Percentiles rank a stretch among this genome's conserved stretches.
Evolutionary conservation across 441 rosid species (phyloP).

Genomic region (Macaranga tanarius): DNA sequence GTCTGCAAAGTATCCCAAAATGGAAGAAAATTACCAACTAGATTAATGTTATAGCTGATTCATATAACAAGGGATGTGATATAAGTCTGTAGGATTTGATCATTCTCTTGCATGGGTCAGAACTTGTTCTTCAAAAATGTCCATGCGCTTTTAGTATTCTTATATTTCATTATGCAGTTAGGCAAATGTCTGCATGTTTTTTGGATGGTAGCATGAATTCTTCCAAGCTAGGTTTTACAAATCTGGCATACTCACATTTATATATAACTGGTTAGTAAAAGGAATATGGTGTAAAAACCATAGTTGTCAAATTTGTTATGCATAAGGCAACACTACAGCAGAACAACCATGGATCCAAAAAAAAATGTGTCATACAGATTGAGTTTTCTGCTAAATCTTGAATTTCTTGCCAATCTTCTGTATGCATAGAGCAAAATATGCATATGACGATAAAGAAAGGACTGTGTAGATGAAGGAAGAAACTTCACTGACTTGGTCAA

Average conservation of each 20-base stretch:
- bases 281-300: neutral
- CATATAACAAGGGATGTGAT: neutral
- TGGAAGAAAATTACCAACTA: neutral
- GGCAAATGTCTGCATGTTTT: slow-evolving; percentile 57
- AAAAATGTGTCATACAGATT: too few species aligned
- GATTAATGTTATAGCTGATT: neutral
- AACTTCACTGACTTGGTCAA: slow-evolving; percentile 59
- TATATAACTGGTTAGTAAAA: neutral
- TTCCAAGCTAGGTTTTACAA: slow-evolving; percentile 89
- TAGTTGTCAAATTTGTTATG: neutral
- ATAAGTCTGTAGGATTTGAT: neutral
- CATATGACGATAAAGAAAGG: too few species aligned
- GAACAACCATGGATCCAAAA: too few species aligned
- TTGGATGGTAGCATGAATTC: slow-evolving; percentile 81
- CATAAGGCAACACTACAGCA: too few species aligned
- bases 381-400: too few species aligned
- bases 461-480: too few species aligned
- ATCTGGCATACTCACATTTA: slow-evolving; percentile 65
- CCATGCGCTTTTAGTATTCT: neutral
- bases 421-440: too few species aligned
- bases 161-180: neutral
- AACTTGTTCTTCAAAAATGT: neutral
- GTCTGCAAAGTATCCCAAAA: neutral
- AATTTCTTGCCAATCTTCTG: too few species aligned
- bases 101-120: neutral